Evolutionary conservation across 2,329 filamentous ascomycete species (phyloP).

Genomic region (Aureobasidium namibiae): DNA sequence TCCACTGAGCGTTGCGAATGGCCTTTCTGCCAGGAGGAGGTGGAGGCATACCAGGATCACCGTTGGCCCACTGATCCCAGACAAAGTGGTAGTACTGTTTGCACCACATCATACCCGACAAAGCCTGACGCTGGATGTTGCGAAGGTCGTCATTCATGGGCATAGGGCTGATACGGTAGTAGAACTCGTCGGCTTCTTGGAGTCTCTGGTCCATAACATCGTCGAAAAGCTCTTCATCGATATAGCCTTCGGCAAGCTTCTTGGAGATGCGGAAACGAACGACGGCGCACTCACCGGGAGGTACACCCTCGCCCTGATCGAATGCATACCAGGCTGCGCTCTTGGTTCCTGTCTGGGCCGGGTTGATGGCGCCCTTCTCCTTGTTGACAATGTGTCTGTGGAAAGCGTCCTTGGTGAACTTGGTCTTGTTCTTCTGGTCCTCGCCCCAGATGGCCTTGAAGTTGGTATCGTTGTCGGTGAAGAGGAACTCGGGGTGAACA

Average conservation of each 20-base stretch:
- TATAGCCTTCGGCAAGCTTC: conserved; percentile 59
- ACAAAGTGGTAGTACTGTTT: conserved; percentile 97
- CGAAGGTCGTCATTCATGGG: conserved; percentile 90
- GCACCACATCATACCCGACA: conserved; percentile 96
- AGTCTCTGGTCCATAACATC: conserved; percentile 78
- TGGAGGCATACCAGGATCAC: conserved; percentile 79
- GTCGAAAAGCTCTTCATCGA: conserved; percentile 90
- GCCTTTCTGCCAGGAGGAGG: conserved; percentile 72
- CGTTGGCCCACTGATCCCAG: conserved; percentile 97
- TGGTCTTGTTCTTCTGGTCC: conserved; percentile 61
- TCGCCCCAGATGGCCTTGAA: conserved; percentile 66
- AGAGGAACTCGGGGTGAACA: conserved; percentile 75
- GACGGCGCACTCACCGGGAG: conserved; percentile 86
- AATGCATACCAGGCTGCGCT: conserved; percentile 87
- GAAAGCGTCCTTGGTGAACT: conserved; percentile 92
- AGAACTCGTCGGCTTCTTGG: conserved; percentile 94
- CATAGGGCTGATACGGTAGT: conserved; percentile 82
- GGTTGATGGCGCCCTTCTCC: conserved; percentile 75
- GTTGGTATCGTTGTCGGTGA: conserved; percentile 95
- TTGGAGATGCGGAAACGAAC: conserved; percentile 84
- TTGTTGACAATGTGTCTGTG: conserved; percentile 78
- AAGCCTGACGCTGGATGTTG: conserved; percentile 90
- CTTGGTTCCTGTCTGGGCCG: conserved; percentile 73
- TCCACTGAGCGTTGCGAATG: conserved; percentile 84
- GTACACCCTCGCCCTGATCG: conserved; percentile 79